phyloP scores from a whole-genome alignment of 2,329 filamentous ascomycete species.

The Fusarium pseudocircinatum region DNA sequence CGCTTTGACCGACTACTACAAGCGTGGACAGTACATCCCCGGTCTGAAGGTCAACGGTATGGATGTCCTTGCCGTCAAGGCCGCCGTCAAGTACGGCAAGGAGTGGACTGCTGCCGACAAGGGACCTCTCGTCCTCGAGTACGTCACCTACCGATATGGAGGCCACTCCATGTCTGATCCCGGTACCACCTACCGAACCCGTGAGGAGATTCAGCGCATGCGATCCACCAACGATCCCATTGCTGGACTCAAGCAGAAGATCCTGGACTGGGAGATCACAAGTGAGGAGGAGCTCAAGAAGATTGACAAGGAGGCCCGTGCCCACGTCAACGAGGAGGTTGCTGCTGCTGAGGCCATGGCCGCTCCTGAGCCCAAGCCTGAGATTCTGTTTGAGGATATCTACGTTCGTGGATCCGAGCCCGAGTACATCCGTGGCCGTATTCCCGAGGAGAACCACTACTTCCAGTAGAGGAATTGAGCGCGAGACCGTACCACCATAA shows the following conservation, averaged over 20 bases:
- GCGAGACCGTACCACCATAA: constrained; percentile 41
- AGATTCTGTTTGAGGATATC: constrained; percentile 82
- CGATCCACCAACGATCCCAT: constrained; percentile 98
- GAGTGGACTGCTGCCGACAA: constrained; percentile 84
- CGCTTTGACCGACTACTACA: constrained; percentile 99
- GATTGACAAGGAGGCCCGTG: constrained; percentile 93
- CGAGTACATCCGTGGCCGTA: constrained; percentile 43
- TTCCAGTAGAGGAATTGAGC: constrained; percentile 33
- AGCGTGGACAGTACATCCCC: constrained; percentile 99
- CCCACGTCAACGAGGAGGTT: constrained; percentile 88
- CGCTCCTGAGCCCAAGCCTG: constrained; percentile 77
- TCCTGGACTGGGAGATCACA: constrained; percentile 92
- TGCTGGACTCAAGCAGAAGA: constrained; percentile 96
- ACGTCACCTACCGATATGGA: constrained; percentile 98
- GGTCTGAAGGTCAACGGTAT: constrained; percentile 99
- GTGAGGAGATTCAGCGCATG: constrained; percentile 99
- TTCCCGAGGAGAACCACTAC: constrained; percentile 37
- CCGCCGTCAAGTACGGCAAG: constrained; percentile 93
- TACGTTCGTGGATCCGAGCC: constrained; percentile 41
- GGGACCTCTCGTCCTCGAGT: constrained; percentile 96
- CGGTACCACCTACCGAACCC: constrained; percentile 98
- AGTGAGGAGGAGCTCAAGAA: constrained; percentile 95
- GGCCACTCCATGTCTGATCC: constrained; percentile 99
- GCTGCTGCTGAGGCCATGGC: constrained; percentile 89
- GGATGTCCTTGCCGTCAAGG: constrained; percentile 98